phyloP scores from a whole-genome alignment of 768 basidiomycete species.

The Mycena filopes region DNA sequence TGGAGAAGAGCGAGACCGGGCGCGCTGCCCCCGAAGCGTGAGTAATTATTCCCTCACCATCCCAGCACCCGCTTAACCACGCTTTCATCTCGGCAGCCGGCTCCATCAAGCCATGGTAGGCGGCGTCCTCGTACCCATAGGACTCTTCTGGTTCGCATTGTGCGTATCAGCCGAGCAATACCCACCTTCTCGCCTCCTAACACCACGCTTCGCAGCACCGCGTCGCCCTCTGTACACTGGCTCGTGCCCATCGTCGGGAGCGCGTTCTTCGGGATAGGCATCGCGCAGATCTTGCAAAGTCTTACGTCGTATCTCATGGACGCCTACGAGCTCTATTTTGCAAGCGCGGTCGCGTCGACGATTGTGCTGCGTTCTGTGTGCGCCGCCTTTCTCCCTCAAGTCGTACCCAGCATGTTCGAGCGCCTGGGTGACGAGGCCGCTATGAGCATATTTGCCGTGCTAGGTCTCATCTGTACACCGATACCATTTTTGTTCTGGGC shows the following conservation, averaged over 20 bases:
- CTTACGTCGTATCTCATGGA: constrained; percentile 81
- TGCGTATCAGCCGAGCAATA: constrained; percentile 35
- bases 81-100: constrained; percentile 49
- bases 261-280: constrained; percentile 72
- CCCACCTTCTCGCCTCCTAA: constrained; percentile 1
- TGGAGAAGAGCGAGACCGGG: constrained; percentile 58
- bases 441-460: constrained; percentile 63
- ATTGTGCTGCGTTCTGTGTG: constrained; percentile 72
- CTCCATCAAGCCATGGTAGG: constrained; percentile 68
- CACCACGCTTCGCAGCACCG: constrained; percentile 52
- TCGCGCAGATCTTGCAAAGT: constrained; percentile 72
- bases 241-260: constrained; percentile 75
- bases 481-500: constrained; percentile 68
- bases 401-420: constrained; percentile 62
- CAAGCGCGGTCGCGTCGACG: constrained; percentile 75
- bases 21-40: constrained; percentile 71
- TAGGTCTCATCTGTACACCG: constrained; percentile 62
- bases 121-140: constrained; percentile 62
- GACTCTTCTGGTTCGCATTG: constrained; percentile 79
- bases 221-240: constrained; percentile 65
- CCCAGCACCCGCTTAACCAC: neutral
- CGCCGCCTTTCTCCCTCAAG: constrained; percentile 71
- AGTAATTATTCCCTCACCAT: constrained; percentile 34
- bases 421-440: constrained; percentile 66
- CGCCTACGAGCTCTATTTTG: constrained; percentile 71